These are phyloP conservation scores for Trichothecium roseum DNA, from an alignment of 2,329 filamentous ascomycete genomes.

Conservation along the genomic window DNA sequence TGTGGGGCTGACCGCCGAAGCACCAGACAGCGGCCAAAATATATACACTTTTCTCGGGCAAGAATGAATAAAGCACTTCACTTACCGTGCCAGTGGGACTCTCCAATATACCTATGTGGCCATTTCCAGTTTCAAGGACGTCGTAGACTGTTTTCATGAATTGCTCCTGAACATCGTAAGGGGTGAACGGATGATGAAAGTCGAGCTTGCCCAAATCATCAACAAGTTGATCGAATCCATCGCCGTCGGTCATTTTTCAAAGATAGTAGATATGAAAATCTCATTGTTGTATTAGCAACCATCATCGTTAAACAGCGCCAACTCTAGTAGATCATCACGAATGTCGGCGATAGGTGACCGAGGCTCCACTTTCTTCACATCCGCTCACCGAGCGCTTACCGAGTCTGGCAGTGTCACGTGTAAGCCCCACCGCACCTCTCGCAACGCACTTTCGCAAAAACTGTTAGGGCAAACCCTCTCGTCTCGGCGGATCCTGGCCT, in stretches of 20 bases:
- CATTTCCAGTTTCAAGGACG: constrained; percentile 58
- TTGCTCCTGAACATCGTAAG: constrained; percentile 77
- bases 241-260: constrained; percentile 10
- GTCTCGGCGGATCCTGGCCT: constrained; percentile 15
- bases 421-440: constrained; percentile 3
- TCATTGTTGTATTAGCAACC: neutral
- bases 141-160: constrained; percentile 81
- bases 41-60: too few species aligned
- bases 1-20: too few species aligned
- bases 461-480: constrained; percentile 34
- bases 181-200: constrained; percentile 80
- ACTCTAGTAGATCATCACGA: neutral
- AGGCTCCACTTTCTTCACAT: neutral
- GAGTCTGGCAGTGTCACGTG: constrained; percentile 17
- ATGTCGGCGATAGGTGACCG: constrained; percentile 1
- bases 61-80: constrained; percentile 7
- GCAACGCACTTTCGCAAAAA: constrained; percentile 7
- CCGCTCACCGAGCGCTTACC: neutral
- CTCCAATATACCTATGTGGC: constrained; percentile 80
- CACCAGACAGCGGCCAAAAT: too few species aligned
- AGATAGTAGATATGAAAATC: neutral
- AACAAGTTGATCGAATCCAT: constrained; percentile 9
- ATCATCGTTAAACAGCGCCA: neutral
- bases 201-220: constrained; percentile 29
- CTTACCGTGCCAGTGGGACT: constrained; percentile 74